Percentiles rank a stretch among this genome's conserved stretches.
These are phyloP conservation scores for Sporormia fimetaria DNA, from an alignment of 495 filamentous ascomycete species.

Conservation along the genomic window DNA sequence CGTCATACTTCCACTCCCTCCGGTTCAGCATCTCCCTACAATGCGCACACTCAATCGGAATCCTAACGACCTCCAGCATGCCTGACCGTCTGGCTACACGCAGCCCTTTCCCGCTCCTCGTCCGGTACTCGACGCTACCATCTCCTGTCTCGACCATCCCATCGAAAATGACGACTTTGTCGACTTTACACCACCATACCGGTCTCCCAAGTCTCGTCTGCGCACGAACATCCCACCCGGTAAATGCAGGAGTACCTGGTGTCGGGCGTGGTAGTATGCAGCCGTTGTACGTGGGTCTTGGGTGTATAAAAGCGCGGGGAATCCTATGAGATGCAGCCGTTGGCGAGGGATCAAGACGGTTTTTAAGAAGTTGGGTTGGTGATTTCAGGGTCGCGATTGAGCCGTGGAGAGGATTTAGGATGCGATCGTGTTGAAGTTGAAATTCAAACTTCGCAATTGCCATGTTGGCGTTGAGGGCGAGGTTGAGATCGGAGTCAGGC, in stretches of 20 bases:
- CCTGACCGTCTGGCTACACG: conserved; percentile 11
- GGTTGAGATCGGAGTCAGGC: too few relatives aligned
- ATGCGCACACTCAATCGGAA: conserved; percentile 18
- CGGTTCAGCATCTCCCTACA: conserved; percentile 18
- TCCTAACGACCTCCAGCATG: conserved; percentile 8
- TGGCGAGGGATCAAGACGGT: conserved; percentile 11
- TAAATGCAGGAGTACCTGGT: conserved; percentile 2
- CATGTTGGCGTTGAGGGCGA: not conserved
- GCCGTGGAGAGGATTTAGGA: conserved; percentile 9
- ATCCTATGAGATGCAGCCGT: conserved; percentile 6
- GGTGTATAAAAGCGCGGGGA: conserved; percentile 9
- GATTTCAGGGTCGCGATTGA: conserved; percentile 13
- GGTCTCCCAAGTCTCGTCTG: conserved; percentile 6
- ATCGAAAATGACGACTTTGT: conserved; percentile 16
- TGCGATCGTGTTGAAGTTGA: conserved; percentile 15
- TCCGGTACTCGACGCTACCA: conserved; percentile 5
- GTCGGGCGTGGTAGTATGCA: conserved; percentile 14
- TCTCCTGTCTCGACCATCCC: conserved; percentile 7
- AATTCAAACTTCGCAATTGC: conserved; percentile 17
- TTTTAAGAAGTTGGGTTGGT: conserved; percentile 17
- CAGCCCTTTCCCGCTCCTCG: conserved; percentile 12
- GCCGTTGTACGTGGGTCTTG: conserved; percentile 10
- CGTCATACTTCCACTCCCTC: conserved; percentile 20
- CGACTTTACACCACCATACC: conserved; percentile 21
- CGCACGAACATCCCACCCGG: conserved; percentile 4